A percentile compares a stretch with the other conserved stretches of the same genome.
phyloP scores from a whole-genome alignment of 768 basidiomycete species.

The Lanmaoa pseudosensibilis region DNA sequence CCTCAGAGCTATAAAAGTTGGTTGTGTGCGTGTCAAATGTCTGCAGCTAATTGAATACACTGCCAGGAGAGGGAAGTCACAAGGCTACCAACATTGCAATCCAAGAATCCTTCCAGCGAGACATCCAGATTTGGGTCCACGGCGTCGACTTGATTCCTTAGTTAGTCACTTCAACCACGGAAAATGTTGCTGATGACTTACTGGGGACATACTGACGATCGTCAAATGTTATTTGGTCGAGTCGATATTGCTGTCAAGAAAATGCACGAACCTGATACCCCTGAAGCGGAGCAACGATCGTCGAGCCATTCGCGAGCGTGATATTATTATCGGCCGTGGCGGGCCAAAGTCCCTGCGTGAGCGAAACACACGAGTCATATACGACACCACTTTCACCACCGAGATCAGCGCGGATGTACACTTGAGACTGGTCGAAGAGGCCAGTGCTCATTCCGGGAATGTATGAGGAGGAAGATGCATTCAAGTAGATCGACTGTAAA shows the following conservation, averaged over 20 bases:
- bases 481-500: slow-evolving; percentile 54
- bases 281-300: slow-evolving; percentile 53
- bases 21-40: slow-evolving; percentile 48
- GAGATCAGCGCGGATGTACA: slow-evolving; percentile 60
- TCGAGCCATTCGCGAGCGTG: slow-evolving; percentile 66
- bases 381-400: slow-evolving; percentile 71
- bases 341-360: slow-evolving; percentile 72
- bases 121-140: slow-evolving; percentile 62
- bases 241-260: not conserved
- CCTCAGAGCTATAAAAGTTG: slow-evolving; percentile 54
- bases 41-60: slow-evolving; percentile 30
- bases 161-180: slow-evolving; percentile 4
- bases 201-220: slow-evolving; percentile 41
- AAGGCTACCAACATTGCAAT: slow-evolving; percentile 49
- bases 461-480: slow-evolving; percentile 50
- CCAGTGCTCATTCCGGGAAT: slow-evolving; percentile 42
- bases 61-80: not conserved
- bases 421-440: slow-evolving; percentile 39
- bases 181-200: slow-evolving; percentile 18
- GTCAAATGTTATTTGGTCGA: not conserved
- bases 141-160: slow-evolving; percentile 49
- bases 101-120: slow-evolving; percentile 66
- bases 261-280: slow-evolving; percentile 59
- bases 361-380: slow-evolving; percentile 61
- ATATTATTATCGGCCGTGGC: slow-evolving; percentile 44